phyloP scores from a whole-genome alignment of 2,329 filamentous ascomycete species.

The Pseudogymnoascus sp. region DNA sequence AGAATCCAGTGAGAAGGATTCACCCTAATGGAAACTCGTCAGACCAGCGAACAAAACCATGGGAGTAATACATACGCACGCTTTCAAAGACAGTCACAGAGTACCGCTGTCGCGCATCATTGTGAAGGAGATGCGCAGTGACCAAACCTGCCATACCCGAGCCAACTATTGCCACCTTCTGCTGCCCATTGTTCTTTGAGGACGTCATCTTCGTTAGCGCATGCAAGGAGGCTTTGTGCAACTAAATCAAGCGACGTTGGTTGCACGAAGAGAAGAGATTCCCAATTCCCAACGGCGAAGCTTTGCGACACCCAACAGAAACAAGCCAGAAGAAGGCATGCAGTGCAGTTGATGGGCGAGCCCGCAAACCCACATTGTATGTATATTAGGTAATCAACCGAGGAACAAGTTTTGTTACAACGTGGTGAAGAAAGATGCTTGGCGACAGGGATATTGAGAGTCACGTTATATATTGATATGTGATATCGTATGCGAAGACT shows the following conservation, averaged over 20 bases:
- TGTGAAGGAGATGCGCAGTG: constrained; percentile 36
- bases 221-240: neutral
- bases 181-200: constrained; percentile 10
- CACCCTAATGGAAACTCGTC: constrained; percentile 28
- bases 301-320: neutral
- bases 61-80: constrained; percentile 25
- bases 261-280: neutral
- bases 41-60: neutral
- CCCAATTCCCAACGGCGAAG: neutral
- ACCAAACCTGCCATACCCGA: constrained; percentile 41
- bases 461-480: neutral
- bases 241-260: neutral
- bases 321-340: neutral
- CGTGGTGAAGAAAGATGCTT: neutral
- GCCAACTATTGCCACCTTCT: constrained; percentile 37
- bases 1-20: constrained; percentile 36
- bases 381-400: neutral
- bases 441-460: neutral
- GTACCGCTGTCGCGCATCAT: constrained; percentile 33
- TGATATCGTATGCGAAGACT: neutral
- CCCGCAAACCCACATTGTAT: neutral
- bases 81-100: constrained; percentile 38
- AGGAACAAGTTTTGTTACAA: neutral
- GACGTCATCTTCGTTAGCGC: neutral
- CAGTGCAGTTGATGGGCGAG: neutral